Percentiles rank a stretch among this genome's conserved stretches.
These are phyloP conservation scores for Gracilaria domingensis DNA, from an alignment of 23 red algal species.

Conservation along the genomic window DNA sequence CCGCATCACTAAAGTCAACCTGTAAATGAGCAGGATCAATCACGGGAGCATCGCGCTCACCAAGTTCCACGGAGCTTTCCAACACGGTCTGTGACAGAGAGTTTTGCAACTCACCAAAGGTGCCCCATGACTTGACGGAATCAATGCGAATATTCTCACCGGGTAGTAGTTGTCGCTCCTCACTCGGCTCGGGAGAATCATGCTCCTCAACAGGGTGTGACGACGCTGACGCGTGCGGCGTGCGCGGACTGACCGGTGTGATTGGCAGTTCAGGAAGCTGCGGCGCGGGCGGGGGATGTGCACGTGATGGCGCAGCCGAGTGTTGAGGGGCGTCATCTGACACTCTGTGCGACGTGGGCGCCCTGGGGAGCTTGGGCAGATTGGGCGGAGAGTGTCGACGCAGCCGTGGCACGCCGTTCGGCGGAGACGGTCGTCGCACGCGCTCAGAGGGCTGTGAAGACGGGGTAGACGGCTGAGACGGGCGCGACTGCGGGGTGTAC, in stretches of 20 bases:
- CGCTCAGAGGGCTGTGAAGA: neutral
- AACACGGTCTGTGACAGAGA: neutral
- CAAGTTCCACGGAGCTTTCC: slow-evolving; percentile 1
- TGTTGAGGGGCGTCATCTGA: neutral
- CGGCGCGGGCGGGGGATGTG: neutral
- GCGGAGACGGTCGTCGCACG: neutral
- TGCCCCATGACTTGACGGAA: slow-evolving; percentile 3
- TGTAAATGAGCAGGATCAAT: slow-evolving; percentile 40
- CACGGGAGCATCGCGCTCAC: slow-evolving; percentile 5
- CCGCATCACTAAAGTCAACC: slow-evolving; percentile 29
- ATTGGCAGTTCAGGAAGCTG: neutral
- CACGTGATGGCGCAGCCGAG: neutral
- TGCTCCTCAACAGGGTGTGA: neutral
- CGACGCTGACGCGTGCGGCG: neutral
- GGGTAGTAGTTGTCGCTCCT: neutral
- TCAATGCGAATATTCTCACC: slow-evolving; percentile 2
- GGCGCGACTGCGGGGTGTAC: neutral
- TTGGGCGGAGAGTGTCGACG: neutral
- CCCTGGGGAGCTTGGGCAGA: neutral
- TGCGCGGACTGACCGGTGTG: neutral
- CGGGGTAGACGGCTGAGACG: neutral
- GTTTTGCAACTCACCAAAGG: neutral
- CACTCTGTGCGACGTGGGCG: neutral
- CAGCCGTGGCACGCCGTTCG: neutral
- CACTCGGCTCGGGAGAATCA: neutral